phyloP scores from a whole-genome alignment of 129 eudicot species.

The Flaveria linearis region DNA sequence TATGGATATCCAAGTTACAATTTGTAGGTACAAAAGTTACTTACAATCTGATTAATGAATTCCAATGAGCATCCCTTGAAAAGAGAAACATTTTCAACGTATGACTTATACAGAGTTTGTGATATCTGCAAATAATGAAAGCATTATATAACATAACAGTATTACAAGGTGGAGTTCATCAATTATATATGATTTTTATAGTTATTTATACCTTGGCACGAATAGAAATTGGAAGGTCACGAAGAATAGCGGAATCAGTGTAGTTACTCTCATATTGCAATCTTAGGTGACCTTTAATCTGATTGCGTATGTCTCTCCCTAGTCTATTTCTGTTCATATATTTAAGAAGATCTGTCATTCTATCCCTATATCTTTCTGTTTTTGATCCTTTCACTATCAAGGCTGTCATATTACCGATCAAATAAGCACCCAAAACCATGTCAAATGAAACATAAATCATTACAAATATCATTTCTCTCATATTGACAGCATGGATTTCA shows the following conservation, averaged over 20 bases:
- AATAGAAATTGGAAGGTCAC: slow-evolving; percentile 87
- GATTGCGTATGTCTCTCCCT: slow-evolving; percentile 72
- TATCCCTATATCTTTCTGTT: slow-evolving; percentile 89
- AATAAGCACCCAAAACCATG: slow-evolving; percentile 91
- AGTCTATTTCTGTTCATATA: slow-evolving; percentile 93
- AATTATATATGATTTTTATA: not conserved
- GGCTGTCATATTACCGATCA: slow-evolving; percentile 99
- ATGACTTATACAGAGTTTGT: slow-evolving; percentile 62
- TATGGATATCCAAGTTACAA: not conserved
- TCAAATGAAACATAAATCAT: slow-evolving; percentile 92
- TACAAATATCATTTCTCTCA: slow-evolving; percentile 92
- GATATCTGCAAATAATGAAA: slow-evolving; percentile 67
- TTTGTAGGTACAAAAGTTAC: slow-evolving; percentile 29
- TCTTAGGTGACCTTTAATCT: slow-evolving; percentile 85
- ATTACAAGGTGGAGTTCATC: not conserved
- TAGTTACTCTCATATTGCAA: slow-evolving; percentile 90
- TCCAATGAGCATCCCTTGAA: slow-evolving; percentile 82
- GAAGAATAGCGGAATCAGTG: slow-evolving; percentile 79
- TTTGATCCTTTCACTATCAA: slow-evolving; percentile 94
- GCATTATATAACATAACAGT: not conserved
- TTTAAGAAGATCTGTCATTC: slow-evolving; percentile 86
- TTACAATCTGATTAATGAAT: slow-evolving; percentile 91
- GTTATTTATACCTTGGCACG: slow-evolving; percentile 71
- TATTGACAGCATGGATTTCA: slow-evolving; percentile 92
- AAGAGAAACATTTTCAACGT: slow-evolving; percentile 62